phyloP scores from a whole-genome alignment of 768 basidiomycete species.

The Boletus rubroflammeus region DNA sequence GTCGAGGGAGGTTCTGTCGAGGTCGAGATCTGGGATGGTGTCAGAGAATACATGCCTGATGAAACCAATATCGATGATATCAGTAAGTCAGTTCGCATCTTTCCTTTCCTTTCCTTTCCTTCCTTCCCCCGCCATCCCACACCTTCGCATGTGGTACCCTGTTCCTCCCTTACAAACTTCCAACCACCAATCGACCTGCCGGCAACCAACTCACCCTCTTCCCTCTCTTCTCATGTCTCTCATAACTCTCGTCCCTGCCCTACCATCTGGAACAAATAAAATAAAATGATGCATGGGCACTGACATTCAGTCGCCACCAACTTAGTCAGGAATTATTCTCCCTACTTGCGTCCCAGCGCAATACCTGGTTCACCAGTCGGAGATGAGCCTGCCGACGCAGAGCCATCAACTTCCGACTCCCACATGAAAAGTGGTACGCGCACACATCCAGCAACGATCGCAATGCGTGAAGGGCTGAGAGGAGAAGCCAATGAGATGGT shows the following conservation, averaged over 20 bases:
- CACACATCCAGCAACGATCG: slow-evolving; percentile 65
- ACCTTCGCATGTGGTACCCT: slow-evolving; percentile 14
- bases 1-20: slow-evolving; percentile 39
- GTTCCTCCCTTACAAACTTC: slow-evolving; percentile 24
- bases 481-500: slow-evolving; percentile 76
- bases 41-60: slow-evolving; percentile 64
- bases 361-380: slow-evolving; percentile 11
- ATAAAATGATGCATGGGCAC: slow-evolving; percentile 44
- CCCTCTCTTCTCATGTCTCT: slow-evolving; percentile 21
- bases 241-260: slow-evolving; percentile 33
- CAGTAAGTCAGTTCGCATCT: slow-evolving; percentile 55
- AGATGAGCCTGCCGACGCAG: slow-evolving; percentile 6
- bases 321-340: slow-evolving; percentile 90
- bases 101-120: slow-evolving; percentile 19
- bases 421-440: slow-evolving; percentile 41
- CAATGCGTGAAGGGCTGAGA: slow-evolving; percentile 60
- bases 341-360: slow-evolving; percentile 54
- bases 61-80: slow-evolving; percentile 77
- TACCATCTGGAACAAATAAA: slow-evolving; percentile 20
- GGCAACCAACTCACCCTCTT: slow-evolving; percentile 25
- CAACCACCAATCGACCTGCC: slow-evolving; percentile 27
- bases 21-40: slow-evolving; percentile 71
- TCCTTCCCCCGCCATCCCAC: slow-evolving; percentile 22
- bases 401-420: slow-evolving; percentile 30
- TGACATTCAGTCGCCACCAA: slow-evolving; percentile 79